These are phyloP conservation scores for Royoungia palumana DNA, from an alignment of 768 basidiomycete genomes.

Conservation along the genomic window DNA sequence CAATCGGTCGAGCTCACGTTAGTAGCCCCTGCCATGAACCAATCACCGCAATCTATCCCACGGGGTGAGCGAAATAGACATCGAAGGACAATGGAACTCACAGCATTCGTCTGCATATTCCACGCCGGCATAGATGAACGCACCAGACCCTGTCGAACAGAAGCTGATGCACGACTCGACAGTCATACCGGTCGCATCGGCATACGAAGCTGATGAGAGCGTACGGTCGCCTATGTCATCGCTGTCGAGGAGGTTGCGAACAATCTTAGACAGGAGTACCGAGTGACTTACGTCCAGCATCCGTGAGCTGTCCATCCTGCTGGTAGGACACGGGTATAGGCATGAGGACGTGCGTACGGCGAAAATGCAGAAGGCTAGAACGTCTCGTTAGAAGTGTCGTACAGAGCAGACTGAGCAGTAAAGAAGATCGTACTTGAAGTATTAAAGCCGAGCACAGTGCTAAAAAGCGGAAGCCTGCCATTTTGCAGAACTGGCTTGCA, in stretches of 20 bases:
- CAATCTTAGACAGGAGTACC: conserved; percentile 9
- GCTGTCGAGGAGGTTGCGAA: conserved; percentile 30
- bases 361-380: conserved; percentile 9
- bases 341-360: background rate
- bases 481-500: conserved; percentile 2
- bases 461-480: conserved; percentile 8
- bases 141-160: conserved; percentile 34
- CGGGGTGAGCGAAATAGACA: background rate
- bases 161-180: conserved; percentile 48
- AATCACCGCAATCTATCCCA: conserved; percentile 59
- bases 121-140: conserved; percentile 63
- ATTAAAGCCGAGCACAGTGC: background rate
- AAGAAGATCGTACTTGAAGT: conserved; percentile 5
- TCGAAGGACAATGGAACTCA: conserved; percentile 29
- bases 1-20: conserved; percentile 52
- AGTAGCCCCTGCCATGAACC: conserved; percentile 43
- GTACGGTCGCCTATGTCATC: conserved; percentile 60
- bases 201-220: conserved; percentile 45
- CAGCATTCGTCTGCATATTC: conserved; percentile 68
- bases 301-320: conserved; percentile 54
- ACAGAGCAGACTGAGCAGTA: background rate
- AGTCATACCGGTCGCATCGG: conserved; percentile 56
- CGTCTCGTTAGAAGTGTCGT: conserved; percentile 1
- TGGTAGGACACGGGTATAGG: conserved; percentile 37
- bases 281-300: conserved; percentile 54